Evolutionary conservation across 2,329 filamentous ascomycete genomes (phyloP).

Genomic region (Penicillium sp.): DNA sequence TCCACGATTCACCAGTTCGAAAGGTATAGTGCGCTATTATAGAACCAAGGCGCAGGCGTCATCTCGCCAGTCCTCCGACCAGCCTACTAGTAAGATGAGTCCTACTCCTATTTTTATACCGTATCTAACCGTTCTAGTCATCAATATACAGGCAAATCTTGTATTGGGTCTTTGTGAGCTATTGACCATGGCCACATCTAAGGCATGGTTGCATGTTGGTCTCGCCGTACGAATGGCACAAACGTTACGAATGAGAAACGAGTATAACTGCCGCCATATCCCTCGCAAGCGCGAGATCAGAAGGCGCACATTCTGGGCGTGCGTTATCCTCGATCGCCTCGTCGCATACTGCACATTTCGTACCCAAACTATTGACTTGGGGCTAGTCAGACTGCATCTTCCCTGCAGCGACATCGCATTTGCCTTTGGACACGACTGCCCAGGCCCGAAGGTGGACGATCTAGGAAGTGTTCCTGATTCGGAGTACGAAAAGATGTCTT

Average conservation of each 20-base stretch:
- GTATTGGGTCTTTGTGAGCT: neutral
- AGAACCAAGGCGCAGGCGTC: neutral
- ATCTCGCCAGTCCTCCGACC: neutral
- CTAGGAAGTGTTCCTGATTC: neutral
- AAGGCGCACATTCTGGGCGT: neutral
- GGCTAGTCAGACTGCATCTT: neutral
- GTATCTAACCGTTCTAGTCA: neutral
- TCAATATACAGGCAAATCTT: neutral
- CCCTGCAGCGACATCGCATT: neutral
- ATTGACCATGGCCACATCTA: neutral
- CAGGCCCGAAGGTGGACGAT: neutral
- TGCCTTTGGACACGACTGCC: neutral
- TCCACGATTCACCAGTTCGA: neutral
- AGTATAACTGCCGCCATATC: neutral
- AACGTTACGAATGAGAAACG: neutral
- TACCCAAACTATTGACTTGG: neutral
- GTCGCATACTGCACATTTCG: neutral
- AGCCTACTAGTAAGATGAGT: neutral
- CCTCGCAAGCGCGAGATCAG: neutral
- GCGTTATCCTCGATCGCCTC: neutral
- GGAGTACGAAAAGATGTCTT: neutral
- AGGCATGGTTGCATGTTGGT: neutral
- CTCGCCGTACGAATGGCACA: neutral
- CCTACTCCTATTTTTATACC: no score
- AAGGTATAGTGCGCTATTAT: neutral